Evolutionary conservation across 208 protist genomes (phyloP), one percentile per base, ranked within the genome.

Genomic region (Porcisia deanei): DNA sequence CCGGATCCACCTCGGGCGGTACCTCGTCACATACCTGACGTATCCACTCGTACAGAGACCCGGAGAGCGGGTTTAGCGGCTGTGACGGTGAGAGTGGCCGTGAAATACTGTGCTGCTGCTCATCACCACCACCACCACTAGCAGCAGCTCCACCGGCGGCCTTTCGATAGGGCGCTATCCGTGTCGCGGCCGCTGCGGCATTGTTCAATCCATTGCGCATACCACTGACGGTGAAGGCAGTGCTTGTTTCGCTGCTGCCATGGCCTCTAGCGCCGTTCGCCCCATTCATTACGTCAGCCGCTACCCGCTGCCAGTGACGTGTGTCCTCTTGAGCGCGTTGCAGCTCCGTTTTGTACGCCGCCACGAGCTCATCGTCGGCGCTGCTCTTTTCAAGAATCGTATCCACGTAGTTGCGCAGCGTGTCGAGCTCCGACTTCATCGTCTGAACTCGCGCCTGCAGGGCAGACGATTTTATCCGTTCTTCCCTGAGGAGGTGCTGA

Each of bases 281-380:
- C 16, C 25, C 53, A 25, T 39, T 58, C 68, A 30, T 7, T 22
- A 53, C 22, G 1, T 72, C 68, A 47, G n/a, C 63, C 7, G 72
- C 55, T 34, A 47, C 70, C 6, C 57, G 39, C 43, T 78, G 63
- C 72, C 76, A 68, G 47, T 65, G 52, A n/a, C 71, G 73, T 22
- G n/a, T 53, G 22, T 75, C 77, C 45, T 75, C 64, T 66, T 78
- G 81, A n/a, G 79, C 71, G 37, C 59, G 61, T 22, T 76, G 71
- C 79, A 92, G 61, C 75, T 96, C 89, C n/a, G 73, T 79, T 58
- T 84, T 73, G 80, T 96, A 96, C 14, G 88, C 87, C 25, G 71
- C 88, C 37, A 96, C 84, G 20, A 96, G 82, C 45, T 84, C 84
- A 68, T 96, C 90, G 69, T 94, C 91, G 5, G 81, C 88, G 49